Percentiles rank a stretch among this genome's conserved stretches.
These are phyloP conservation scores for Pezicula radicicola DNA, from an alignment of 2,329 filamentous ascomycete species.

Conservation along the genomic window DNA sequence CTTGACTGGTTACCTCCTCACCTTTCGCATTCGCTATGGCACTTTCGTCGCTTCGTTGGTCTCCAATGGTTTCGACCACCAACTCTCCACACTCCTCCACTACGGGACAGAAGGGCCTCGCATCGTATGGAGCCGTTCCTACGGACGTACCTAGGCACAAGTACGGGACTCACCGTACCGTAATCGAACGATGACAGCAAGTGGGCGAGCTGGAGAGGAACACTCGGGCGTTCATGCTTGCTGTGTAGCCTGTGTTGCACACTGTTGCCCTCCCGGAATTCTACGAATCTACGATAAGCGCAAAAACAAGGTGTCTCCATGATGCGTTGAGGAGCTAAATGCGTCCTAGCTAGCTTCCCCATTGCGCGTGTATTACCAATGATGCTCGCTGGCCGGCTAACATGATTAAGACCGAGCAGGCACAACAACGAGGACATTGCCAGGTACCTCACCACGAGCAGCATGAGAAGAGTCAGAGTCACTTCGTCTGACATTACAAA, in stretches of 20 bases:
- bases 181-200: too few species aligned
- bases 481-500: too few species aligned
- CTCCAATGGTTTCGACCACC: not conserved
- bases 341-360: not conserved
- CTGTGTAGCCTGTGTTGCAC: not conserved
- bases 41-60: too few species aligned
- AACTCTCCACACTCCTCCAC: not conserved
- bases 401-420: not conserved
- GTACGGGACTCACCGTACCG: not conserved
- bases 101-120: not conserved
- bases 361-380: too few species aligned
- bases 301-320: not conserved
- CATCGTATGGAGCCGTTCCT: not conserved
- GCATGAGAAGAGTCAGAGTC: too few species aligned
- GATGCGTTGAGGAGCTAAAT: not conserved
- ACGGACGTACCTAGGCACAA: too few species aligned
- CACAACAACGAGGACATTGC: not conserved
- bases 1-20: too few species aligned
- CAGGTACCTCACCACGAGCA: too few species aligned
- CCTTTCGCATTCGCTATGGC: too few species aligned
- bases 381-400: not conserved
- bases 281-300: not conserved
- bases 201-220: too few species aligned
- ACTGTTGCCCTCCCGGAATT: too few species aligned
- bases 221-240: not conserved